These are phyloP conservation scores for Amylostereum areolatum DNA, from an alignment of 1,284 basidiomycete genomes.

Conservation along the genomic window DNA sequence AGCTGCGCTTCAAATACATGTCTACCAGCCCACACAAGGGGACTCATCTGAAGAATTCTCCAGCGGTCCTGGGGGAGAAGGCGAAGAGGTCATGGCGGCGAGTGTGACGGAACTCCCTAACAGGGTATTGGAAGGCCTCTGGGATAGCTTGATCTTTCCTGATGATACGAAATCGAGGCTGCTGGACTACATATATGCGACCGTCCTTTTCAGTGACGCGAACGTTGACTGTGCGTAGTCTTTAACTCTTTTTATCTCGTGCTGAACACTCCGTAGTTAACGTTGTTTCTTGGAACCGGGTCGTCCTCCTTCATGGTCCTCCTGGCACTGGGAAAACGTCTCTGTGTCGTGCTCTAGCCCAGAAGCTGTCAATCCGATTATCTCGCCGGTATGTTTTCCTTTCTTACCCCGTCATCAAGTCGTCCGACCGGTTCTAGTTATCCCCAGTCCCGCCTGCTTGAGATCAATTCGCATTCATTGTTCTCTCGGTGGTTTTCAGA, in stretches of 20 bases:
- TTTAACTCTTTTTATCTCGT: constrained; percentile 7
- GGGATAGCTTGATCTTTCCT: constrained; percentile 87
- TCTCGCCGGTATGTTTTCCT: constrained; percentile 61
- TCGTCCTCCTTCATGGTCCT: constrained; percentile 92
- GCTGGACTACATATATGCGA: constrained; percentile 92
- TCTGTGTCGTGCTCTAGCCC: constrained; percentile 89
- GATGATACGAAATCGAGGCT: constrained; percentile 86
- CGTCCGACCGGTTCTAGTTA: constrained; percentile 48
- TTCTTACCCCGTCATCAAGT: background rate
- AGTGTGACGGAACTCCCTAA: constrained; percentile 84
- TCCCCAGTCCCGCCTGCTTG: constrained; percentile 79
- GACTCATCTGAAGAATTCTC: constrained; percentile 78
- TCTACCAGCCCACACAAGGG: constrained; percentile 74
- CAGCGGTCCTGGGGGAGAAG: constrained; percentile 57
- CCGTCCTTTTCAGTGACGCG: constrained; percentile 84
- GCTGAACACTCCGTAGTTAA: constrained; percentile 52
- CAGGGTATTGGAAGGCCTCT: constrained; percentile 80
- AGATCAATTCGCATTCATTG: constrained; percentile 96
- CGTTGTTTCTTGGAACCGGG: constrained; percentile 91
- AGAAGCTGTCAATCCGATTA: constrained; percentile 91
- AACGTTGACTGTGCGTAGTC: constrained; percentile 73
- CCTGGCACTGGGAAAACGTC: constrained; percentile 98
- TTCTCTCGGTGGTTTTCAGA: constrained; percentile 99
- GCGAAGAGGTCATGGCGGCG: constrained; percentile 79
- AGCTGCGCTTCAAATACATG: constrained; percentile 71